A percentile compares a stretch with the other conserved stretches of the same genome.
Evolutionary conservation across 805 yeast genomes (phyloP).

Genomic region (Ogataea haglerorum): DNA sequence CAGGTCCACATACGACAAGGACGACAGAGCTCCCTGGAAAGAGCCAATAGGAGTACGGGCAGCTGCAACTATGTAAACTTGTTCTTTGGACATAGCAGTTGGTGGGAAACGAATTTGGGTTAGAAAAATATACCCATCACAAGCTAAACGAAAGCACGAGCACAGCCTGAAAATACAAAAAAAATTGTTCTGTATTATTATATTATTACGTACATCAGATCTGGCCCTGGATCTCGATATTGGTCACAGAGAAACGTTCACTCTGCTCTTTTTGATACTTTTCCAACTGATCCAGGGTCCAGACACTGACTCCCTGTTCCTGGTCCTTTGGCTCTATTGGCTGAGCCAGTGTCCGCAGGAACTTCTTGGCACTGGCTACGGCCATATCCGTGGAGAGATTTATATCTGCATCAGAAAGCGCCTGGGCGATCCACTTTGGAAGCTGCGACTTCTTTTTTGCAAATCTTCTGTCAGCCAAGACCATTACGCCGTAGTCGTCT

Average conservation of each 20-base stretch:
- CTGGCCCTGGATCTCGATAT: slow-evolving; percentile 34
- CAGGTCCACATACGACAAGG: slow-evolving; percentile 75
- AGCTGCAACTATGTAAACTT: slow-evolving; percentile 84
- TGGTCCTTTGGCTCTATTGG: slow-evolving; percentile 86
- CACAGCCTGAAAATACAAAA: slow-evolving; percentile 1
- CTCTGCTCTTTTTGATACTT: slow-evolving; percentile 54
- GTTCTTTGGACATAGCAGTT: slow-evolving; percentile 28
- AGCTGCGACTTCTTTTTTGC: slow-evolving; percentile 79
- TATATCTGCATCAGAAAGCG: slow-evolving; percentile 83
- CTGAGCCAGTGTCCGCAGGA: slow-evolving; percentile 89
- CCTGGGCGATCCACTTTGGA: slow-evolving; percentile 98
- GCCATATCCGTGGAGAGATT: slow-evolving; percentile 98
- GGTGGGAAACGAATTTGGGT: slow-evolving; percentile 8
- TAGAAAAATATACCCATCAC: slow-evolving; percentile 8
- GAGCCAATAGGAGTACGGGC: slow-evolving; percentile 97
- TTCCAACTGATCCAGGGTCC: slow-evolving; percentile 73
- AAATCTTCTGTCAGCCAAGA: slow-evolving; percentile 91
- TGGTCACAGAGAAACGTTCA: slow-evolving; percentile 24
- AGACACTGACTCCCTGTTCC: slow-evolving; percentile 83
- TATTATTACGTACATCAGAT: neutral
- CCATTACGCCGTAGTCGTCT: slow-evolving; percentile 99
- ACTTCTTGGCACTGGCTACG: slow-evolving; percentile 87
- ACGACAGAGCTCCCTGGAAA: slow-evolving; percentile 78
- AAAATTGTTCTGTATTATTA: neutral
- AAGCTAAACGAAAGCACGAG: neutral